phyloP scores from a whole-genome alignment of 768 basidiomycete genomes.

The Psilocybe sp. region DNA sequence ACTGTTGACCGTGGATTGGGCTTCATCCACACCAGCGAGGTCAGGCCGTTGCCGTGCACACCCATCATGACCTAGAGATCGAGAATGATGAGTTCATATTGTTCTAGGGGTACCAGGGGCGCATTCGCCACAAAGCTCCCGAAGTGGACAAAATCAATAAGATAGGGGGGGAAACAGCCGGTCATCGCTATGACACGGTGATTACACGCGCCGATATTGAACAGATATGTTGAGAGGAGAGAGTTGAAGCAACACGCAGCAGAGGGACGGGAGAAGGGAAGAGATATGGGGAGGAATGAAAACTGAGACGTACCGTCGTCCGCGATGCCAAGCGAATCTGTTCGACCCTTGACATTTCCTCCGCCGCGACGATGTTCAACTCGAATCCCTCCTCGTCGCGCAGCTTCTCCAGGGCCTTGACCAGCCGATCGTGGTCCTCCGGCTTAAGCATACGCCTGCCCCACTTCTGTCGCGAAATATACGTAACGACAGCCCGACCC shows the following conservation, averaged over 20 bases:
- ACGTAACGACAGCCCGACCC: slow-evolving; percentile 81
- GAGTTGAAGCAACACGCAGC: too few relatives aligned
- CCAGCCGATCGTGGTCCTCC: slow-evolving; percentile 76
- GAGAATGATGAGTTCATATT: slow-evolving; percentile 1
- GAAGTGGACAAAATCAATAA: too few relatives aligned
- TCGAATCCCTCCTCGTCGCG: slow-evolving; percentile 76
- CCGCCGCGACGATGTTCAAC: slow-evolving; percentile 84
- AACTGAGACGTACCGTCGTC: slow-evolving; percentile 64
- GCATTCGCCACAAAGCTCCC: too few relatives aligned
- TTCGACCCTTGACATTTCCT: slow-evolving; percentile 74
- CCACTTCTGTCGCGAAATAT: slow-evolving; percentile 89
- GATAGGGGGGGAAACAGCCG: too few relatives aligned
- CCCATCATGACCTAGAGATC: slow-evolving; percentile 87
- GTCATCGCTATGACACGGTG: too few relatives aligned
- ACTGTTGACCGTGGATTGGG: slow-evolving; percentile 80
- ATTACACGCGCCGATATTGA: too few relatives aligned
- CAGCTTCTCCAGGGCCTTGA: slow-evolving; percentile 68
- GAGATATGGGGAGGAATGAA: neutral
- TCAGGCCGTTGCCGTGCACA: slow-evolving; percentile 90
- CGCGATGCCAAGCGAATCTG: slow-evolving; percentile 79
- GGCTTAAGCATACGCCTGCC: slow-evolving; percentile 76
- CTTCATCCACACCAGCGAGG: slow-evolving; percentile 90
- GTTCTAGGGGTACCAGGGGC: neutral
- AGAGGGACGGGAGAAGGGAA: too few relatives aligned
- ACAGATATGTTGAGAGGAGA: too few relatives aligned